phyloP scores from a whole-genome alignment of 441 rosid genomes.

The Adansonia gregorii region DNA sequence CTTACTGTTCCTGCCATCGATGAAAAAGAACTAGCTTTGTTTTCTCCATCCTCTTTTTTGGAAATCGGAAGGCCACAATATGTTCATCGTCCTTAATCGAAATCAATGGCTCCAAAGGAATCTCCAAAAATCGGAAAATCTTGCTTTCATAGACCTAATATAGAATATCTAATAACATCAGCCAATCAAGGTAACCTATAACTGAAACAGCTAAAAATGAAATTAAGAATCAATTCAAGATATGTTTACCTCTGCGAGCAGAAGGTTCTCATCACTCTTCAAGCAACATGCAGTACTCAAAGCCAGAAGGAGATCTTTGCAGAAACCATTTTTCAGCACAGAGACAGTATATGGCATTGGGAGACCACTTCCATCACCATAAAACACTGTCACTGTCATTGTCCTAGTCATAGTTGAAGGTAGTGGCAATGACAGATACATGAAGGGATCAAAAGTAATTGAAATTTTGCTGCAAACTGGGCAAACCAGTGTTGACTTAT shows the following conservation, averaged over 20 bases:
- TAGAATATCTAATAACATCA: conserved; percentile 30
- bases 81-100: conserved; percentile 57
- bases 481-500: conserved; percentile 70
- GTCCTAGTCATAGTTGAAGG: conserved; percentile 61
- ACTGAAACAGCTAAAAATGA: neutral
- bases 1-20: conserved; percentile 63
- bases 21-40: conserved; percentile 68
- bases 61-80: conserved; percentile 66
- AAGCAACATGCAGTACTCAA: conserved; percentile 63
- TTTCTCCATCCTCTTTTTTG: conserved; percentile 58
- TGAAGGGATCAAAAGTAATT: conserved; percentile 72
- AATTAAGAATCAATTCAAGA: conserved; percentile 10
- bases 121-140: conserved; percentile 50
- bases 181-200: conserved; percentile 20
- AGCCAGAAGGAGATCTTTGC: conserved; percentile 56
- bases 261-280: conserved; percentile 57
- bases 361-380: conserved; percentile 51
- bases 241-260: conserved; percentile 59
- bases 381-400: conserved; percentile 59
- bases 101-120: conserved; percentile 43
- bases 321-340: conserved; percentile 54
- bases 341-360: conserved; percentile 61
- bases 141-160: conserved; percentile 52
- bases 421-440: conserved; percentile 71
- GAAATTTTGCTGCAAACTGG: conserved; percentile 68